Conservation (phyloP, 768 basidiomycete genomes). For the Tricholoma sp. region DNA sequence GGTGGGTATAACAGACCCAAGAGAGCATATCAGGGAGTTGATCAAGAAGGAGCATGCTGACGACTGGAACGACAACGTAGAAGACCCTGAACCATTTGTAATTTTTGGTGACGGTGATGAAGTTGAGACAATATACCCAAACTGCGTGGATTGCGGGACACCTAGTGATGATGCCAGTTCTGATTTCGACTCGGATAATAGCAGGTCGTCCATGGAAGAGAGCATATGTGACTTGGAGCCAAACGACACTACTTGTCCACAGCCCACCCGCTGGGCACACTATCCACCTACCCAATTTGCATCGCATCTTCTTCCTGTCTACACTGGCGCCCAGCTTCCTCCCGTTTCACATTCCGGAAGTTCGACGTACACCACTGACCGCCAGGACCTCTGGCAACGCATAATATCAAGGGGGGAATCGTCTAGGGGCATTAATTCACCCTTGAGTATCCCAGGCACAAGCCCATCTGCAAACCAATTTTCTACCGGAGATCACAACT, state of each 20-base stretch:
- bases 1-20: conserved; percentile 48
- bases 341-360: conserved; percentile 20
- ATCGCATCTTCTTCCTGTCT: conserved; percentile 48
- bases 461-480: background rate
- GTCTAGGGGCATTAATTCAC: background rate
- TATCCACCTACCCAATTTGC: conserved; percentile 61
- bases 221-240: conserved; percentile 1
- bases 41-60: conserved; percentile 40
- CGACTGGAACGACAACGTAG: conserved; percentile 17
- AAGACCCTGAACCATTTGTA: conserved; percentile 21
- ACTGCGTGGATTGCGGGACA: conserved; percentile 3
- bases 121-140: conserved; percentile 31
- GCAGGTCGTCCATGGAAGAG: background rate
- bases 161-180: background rate
- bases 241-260: background rate
- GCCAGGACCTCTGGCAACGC: conserved; percentile 35
- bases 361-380: conserved; percentile 32
- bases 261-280: conserved; percentile 49
- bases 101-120: conserved; percentile 35
- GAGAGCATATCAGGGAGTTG: conserved; percentile 37
- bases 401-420: conserved; percentile 23
- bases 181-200: conserved; percentile 1
- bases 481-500: background rate
- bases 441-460: conserved; percentile 16
- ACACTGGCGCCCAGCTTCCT: conserved; percentile 36